Evolutionary conservation across 495 filamentous ascomycete genomes (phyloP), one percentile per base, ranked within the genome.

Genomic region (Aspergillus ellipticus): DNA sequence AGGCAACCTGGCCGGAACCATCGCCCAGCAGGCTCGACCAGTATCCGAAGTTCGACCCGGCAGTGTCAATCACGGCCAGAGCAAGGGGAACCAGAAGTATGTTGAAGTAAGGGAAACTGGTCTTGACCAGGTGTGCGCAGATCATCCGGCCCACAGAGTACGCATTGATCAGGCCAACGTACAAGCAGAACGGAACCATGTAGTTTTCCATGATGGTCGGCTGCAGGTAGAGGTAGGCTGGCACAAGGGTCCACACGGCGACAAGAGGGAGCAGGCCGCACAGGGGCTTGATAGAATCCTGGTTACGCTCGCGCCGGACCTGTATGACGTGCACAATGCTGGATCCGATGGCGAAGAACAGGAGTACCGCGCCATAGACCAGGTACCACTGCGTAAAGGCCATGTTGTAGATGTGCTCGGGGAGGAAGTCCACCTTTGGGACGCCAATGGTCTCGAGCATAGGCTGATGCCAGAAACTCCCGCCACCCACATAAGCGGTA

Each of bases 81-180:
- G 79, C 75, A 3, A 98, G 78, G 83, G 84, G 52, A 80, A 87
- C 54, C 82, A 71, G 33, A 81, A 83, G 56, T 20, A 96, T 82
- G 68, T 97, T 97, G 70, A 85, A 82, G 76, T 89, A 94, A 20
- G 94, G 93, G 76, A 95, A 98, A 0, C 81, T 74, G 16, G 87
- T 79, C 67, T 92, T 88, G 56, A 89, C 87, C 4, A 98, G 78
- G 70, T 98, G 94, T 2, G 91, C 92, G 22, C 87, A 87, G 74
- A 98, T 97, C 69, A 98, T 96, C 66, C 90, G 84, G 8, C 94
- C 94, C 45, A 98, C 94, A 53, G 89, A 85, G 70, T 96, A 96
- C 42, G 94, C 92, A 66, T 97, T 96, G 61, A 96, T 77, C 52
- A 96, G 72, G 49, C 93, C 92, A 24, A 88, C 85, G 63, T 89